Evolutionary conservation across 129 eudicot species (phyloP).

Genomic region (Deinandra increscens): DNA sequence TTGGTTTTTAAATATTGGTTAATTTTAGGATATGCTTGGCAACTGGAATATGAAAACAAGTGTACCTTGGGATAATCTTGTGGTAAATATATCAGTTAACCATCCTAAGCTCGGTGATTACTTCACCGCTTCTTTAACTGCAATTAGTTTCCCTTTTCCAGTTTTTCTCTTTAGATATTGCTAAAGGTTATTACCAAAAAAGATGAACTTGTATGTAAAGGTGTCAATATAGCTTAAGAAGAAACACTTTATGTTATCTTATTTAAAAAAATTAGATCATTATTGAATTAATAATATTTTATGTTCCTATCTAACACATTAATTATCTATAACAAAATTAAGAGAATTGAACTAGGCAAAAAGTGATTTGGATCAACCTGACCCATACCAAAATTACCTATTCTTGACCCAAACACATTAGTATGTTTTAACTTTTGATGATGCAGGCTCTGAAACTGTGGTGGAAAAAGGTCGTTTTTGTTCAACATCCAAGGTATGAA

Average conservation of each 20-base stretch:
- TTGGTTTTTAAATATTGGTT: constrained; percentile 3
- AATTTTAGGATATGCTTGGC: constrained; percentile 83
- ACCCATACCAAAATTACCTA: neutral
- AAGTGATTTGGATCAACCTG: neutral
- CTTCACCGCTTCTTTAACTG: constrained; percentile 78
- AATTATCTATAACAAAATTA: too few species aligned
- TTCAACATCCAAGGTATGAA: constrained; percentile 73
- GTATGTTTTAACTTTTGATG: neutral
- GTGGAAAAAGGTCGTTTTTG: constrained; percentile 79
- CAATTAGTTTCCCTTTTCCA: constrained; percentile 44
- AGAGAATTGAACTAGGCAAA: neutral
- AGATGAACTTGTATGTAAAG: constrained; percentile 2
- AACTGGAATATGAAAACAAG: constrained; percentile 73
- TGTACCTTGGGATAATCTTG: constrained; percentile 66
- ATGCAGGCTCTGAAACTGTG: constrained; percentile 75
- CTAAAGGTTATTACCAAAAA: neutral
- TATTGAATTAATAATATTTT: too few species aligned
- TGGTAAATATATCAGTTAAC: too few species aligned
- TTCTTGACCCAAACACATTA: neutral
- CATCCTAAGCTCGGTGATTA: too few species aligned
- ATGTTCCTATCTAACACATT: too few species aligned
- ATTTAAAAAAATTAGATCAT: too few species aligned
- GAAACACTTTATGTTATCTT: neutral
- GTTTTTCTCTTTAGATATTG: neutral
- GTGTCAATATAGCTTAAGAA: neutral